Evolutionary conservation across 2,329 filamentous ascomycete species (phyloP).

Genomic region (Cladosporium sp.): DNA sequence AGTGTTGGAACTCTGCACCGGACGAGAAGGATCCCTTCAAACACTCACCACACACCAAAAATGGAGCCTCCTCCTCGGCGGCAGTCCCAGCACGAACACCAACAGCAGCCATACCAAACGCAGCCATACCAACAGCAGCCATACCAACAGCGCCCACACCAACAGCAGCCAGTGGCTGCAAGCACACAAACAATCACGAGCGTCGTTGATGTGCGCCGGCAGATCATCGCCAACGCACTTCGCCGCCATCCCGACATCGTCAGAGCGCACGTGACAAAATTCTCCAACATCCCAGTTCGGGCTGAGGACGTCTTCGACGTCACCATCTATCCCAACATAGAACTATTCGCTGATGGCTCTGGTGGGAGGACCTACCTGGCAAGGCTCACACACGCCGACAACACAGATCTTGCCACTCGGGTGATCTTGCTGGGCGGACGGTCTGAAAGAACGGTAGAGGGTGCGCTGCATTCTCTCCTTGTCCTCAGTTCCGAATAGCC

Average conservation of each 20-base stretch:
- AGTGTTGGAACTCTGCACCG: no score
- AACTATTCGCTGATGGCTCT: not conserved
- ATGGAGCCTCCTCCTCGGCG: no score
- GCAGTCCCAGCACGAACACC: no score
- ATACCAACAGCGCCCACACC: no score
- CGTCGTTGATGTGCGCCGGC: not conserved
- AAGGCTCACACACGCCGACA: not conserved
- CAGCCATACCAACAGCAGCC: no score
- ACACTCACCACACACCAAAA: no score
- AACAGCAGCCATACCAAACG: no score
- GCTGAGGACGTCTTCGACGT: not conserved
- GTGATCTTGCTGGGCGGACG: not conserved
- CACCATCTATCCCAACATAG: not conserved
- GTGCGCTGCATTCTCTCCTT: not conserved
- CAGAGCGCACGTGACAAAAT: not conserved
- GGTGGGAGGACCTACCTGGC: not conserved
- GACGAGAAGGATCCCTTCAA: no score
- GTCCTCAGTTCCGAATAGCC: not conserved
- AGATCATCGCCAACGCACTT: conserved; percentile 61
- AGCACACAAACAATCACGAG: no score
- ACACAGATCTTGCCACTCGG: not conserved
- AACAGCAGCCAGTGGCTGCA: no score
- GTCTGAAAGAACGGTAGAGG: not conserved
- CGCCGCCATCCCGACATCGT: conserved; percentile 47
- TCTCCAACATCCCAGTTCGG: not conserved